Evolutionary conservation across 345 rosid genomes (phyloP).

Genomic region (Crucihimalaya himalaica): DNA sequence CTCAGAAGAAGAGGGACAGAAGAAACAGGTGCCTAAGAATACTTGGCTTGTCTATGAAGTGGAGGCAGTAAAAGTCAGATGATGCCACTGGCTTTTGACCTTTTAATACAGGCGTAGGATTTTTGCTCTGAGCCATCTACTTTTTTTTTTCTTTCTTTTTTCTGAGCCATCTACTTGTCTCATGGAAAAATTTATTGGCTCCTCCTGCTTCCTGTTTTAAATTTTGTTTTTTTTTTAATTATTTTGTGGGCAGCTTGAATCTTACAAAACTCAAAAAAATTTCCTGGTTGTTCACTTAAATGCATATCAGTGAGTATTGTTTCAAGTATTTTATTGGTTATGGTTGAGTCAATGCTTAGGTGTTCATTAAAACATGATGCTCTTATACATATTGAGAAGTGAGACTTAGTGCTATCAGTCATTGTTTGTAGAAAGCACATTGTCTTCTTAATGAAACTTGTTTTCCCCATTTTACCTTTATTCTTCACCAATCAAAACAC

Average conservation of each 20-base stretch:
- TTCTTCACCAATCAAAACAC: too few relatives aligned
- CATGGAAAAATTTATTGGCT: not conserved
- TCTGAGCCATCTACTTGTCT: not conserved
- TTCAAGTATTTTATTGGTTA: not conserved
- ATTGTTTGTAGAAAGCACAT: slow-evolving; percentile 4
- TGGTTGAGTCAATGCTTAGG: not conserved
- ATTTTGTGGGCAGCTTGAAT: not conserved
- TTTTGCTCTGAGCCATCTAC: not conserved
- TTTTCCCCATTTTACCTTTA: too few relatives aligned
- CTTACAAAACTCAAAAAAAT: not conserved
- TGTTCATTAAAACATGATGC: slow-evolving; percentile 20
- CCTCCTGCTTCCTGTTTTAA: not conserved
- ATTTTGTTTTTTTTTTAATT: too few relatives aligned
- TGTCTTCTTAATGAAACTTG: too few relatives aligned
- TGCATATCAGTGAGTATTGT: not conserved
- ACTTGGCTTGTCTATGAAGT: slow-evolving; percentile 76
- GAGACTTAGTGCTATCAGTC: not conserved
- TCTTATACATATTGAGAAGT: slow-evolving; percentile 14
- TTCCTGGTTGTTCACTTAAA: not conserved
- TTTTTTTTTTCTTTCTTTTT: too few relatives aligned
- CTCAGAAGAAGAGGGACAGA: slow-evolving; percentile 44
- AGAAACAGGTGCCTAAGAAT: slow-evolving; percentile 63
- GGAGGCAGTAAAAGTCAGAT: slow-evolving; percentile 59
- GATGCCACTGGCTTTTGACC: slow-evolving; percentile 25
- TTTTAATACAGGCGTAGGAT: slow-evolving; percentile 1